phyloP scores from a whole-genome alignment of 768 basidiomycete genomes.

The Tylopilus sp. region DNA sequence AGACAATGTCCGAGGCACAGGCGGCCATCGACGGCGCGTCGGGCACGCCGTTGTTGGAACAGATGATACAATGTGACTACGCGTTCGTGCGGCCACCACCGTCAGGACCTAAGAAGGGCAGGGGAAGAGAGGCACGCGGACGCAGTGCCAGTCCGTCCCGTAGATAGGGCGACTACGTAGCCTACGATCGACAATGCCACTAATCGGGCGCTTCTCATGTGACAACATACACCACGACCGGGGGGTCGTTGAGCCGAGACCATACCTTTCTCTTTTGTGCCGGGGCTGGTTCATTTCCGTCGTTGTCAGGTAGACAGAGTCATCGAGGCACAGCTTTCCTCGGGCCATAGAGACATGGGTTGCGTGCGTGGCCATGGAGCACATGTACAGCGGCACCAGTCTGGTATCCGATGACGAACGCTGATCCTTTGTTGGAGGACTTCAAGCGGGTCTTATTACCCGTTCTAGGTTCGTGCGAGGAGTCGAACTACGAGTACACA shows the following conservation, averaged over 20 bases:
- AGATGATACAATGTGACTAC: constrained; percentile 85
- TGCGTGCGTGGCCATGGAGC: no score
- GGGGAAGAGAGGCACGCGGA: constrained; percentile 55
- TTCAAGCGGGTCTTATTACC: constrained; percentile 13
- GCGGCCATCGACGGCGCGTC: constrained; percentile 89
- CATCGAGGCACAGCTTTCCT: background rate
- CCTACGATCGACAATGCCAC: background rate
- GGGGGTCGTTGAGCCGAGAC: no score
- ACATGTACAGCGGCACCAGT: background rate
- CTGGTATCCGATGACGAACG: background rate
- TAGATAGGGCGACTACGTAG: constrained; percentile 35
- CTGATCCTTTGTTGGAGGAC: no score
- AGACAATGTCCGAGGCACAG: constrained; percentile 92
- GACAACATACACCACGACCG: no score
- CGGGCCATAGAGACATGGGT: background rate
- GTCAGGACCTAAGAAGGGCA: constrained; percentile 74
- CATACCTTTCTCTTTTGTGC: background rate
- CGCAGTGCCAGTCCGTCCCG: constrained; percentile 81
- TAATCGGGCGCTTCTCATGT: background rate
- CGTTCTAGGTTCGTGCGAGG: background rate
- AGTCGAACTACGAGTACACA: background rate
- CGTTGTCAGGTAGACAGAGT: constrained; percentile 7
- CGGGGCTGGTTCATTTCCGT: constrained; percentile 11
- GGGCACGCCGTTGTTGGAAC: constrained; percentile 80
- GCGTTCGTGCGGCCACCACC: constrained; percentile 87